Conservation (phyloP, 768 basidiomycete genomes). For the Leccinum truebloodii region DNA sequence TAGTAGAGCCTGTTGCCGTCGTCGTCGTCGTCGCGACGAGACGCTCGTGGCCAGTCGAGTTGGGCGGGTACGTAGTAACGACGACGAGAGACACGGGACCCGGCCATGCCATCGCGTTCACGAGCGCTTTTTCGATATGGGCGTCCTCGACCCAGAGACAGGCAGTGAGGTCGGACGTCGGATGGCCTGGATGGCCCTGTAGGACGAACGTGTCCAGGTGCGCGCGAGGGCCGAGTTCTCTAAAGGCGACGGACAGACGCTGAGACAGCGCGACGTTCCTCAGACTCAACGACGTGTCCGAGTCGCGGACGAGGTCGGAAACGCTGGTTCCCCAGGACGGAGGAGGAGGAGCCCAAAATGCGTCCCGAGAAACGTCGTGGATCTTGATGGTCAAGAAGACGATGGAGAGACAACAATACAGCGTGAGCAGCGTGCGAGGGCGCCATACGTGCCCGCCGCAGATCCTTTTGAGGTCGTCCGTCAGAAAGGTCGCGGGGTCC, state of each 20-base stretch:
- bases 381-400: constrained; percentile 38
- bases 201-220: constrained; percentile 41
- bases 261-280: constrained; percentile 31
- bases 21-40: constrained; percentile 5
- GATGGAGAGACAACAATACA: constrained; percentile 46
- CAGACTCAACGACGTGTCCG: constrained; percentile 15
- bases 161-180: constrained; percentile 37
- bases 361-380: constrained; percentile 8
- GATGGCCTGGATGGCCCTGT: constrained; percentile 10
- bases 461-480: constrained; percentile 29
- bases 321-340: not conserved
- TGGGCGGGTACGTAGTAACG: constrained; percentile 37
- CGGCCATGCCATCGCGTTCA: constrained; percentile 44
- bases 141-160: constrained; percentile 50
- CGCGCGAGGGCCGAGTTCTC: constrained; percentile 26
- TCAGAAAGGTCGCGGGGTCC: constrained; percentile 26
- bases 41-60: constrained; percentile 24
- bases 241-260: constrained; percentile 39
- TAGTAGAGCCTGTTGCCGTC: not conserved
- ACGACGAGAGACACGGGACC: constrained; percentile 54
- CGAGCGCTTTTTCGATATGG: constrained; percentile 35
- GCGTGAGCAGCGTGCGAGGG: constrained; percentile 33
- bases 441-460: constrained; percentile 26
- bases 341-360: constrained; percentile 1
- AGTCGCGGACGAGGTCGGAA: not conserved